Conservation (phyloP, 2,329 filamentous ascomycete species). For the Beauveria brongniartii region DNA sequence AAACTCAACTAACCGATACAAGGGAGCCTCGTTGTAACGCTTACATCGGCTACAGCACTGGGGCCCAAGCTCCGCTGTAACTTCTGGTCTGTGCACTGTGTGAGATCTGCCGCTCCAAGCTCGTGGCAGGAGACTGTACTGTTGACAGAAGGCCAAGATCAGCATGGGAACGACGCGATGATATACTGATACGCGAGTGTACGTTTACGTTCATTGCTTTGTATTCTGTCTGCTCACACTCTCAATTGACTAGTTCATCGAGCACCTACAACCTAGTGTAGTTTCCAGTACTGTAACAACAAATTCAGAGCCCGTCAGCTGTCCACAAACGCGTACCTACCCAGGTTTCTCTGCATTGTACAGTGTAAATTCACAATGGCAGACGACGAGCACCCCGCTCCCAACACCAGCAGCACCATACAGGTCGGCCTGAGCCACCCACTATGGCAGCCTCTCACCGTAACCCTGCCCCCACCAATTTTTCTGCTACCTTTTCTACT, state of each 20-base stretch:
- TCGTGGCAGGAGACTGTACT: not conserved
- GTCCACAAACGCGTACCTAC: not conserved
- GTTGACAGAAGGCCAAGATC: not conserved
- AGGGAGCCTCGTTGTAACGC: not conserved
- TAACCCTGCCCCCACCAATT: constrained; percentile 37
- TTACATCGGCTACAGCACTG: not conserved
- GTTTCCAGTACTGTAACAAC: too few relatives aligned
- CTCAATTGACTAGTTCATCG: too few relatives aligned
- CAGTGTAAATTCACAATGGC: constrained; percentile 19
- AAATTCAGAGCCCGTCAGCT: too few relatives aligned
- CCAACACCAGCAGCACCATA: constrained; percentile 14
- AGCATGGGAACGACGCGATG: too few relatives aligned
- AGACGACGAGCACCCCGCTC: constrained; percentile 27
- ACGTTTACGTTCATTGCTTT: too few relatives aligned
- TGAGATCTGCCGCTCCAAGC: not conserved
- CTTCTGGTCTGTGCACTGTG: constrained; percentile 8
- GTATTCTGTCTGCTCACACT: too few relatives aligned
- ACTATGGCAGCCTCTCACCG: constrained; percentile 22
- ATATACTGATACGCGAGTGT: too few relatives aligned
- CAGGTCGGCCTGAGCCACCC: constrained; percentile 14
- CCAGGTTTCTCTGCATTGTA: not conserved
- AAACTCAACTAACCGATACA: constrained; percentile 12
- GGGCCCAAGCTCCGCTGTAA: not conserved
- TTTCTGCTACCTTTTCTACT: constrained; percentile 32
- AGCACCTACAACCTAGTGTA: too few relatives aligned